Evolutionary conservation across 2,329 filamentous ascomycete species (phyloP).

Genomic region (Calonectria ilicicola): DNA sequence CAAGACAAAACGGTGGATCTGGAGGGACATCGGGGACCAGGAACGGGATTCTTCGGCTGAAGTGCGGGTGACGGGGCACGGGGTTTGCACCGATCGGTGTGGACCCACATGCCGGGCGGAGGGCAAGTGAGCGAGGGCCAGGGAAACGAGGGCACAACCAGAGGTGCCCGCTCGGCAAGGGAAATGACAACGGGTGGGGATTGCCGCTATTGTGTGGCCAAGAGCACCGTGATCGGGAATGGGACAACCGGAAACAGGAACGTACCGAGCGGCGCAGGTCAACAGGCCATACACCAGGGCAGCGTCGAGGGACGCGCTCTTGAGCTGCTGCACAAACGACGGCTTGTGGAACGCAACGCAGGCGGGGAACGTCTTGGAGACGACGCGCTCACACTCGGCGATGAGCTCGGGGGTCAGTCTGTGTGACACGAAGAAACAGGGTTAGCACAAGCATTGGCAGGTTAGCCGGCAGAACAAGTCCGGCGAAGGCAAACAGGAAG

Average conservation of each 20-base stretch:
- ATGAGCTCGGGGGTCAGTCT: conserved; percentile 69
- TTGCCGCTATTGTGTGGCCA: conserved; percentile 3
- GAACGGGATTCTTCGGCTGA: conserved; percentile 37
- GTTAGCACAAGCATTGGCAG: conserved; percentile 37
- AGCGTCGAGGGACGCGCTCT: conserved; percentile 65
- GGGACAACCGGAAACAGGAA: conserved; percentile 32
- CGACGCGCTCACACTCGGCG: conserved; percentile 70
- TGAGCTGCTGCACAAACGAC: conserved; percentile 70
- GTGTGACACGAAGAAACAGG: conserved; percentile 37
- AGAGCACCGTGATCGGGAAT: conserved; percentile 35
- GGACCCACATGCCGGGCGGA: conserved; percentile 39
- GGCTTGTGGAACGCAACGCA: conserved; percentile 74
- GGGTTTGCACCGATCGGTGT: conserved; percentile 39
- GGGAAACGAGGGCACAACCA: conserved; percentile 36
- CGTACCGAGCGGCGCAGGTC: conserved; percentile 69
- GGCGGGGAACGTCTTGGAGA: conserved; percentile 70
- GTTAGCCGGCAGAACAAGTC: conserved; percentile 9
- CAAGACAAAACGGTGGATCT: conserved; percentile 12
- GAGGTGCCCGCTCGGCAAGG: conserved; percentile 12
- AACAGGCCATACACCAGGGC: conserved; percentile 70
- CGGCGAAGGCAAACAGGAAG: conserved; percentile 9
- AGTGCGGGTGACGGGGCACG: conserved; percentile 31
- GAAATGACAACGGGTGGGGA: conserved; percentile 23
- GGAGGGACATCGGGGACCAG: conserved; percentile 17
- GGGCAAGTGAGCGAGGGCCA: conserved; percentile 33